Conservation (phyloP, 306 rosid genomes). For the Sphenostylis stenocarpa region DNA sequence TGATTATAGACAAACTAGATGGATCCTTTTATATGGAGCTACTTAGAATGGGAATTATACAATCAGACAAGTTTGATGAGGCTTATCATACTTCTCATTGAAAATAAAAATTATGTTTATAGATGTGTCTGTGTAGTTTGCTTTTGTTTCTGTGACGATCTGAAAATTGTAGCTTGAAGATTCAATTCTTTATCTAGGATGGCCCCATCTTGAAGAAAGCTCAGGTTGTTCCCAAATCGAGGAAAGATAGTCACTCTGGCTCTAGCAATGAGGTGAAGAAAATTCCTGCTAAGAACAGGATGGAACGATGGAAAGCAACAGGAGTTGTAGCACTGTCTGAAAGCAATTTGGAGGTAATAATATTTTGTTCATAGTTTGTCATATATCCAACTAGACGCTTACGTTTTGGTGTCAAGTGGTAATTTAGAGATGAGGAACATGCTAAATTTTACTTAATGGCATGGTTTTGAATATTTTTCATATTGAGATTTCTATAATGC, state of each 20-base stretch:
- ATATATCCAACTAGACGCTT: background rate
- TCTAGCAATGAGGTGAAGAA: constrained; percentile 36
- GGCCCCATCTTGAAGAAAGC: constrained; percentile 69
- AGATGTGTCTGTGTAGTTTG: background rate
- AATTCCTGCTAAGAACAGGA: constrained; percentile 48
- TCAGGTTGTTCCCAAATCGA: constrained; percentile 47
- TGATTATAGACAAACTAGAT: constrained; percentile 1
- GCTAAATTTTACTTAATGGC: constrained; percentile 21
- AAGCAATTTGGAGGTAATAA: constrained; percentile 75
- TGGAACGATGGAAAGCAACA: constrained; percentile 67
- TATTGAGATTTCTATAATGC: background rate
- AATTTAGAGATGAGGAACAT: constrained; percentile 20
- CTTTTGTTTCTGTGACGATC: constrained; percentile 17
- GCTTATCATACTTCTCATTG: background rate
- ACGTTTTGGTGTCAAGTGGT: constrained; percentile 10
- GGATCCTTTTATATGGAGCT: background rate
- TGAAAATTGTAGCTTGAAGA: constrained; percentile 8
- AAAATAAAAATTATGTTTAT: background rate
- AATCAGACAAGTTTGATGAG: background rate
- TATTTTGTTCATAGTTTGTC: background rate
- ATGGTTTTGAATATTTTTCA: constrained; percentile 10
- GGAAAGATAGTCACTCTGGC: constrained; percentile 40
- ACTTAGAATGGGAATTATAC: background rate
- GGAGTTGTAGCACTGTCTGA: constrained; percentile 83
- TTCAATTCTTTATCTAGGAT: constrained; percentile 46